Evolutionary conservation across 768 basidiomycete genomes (phyloP).

Genomic region (Neoboletus brunneissimus): DNA sequence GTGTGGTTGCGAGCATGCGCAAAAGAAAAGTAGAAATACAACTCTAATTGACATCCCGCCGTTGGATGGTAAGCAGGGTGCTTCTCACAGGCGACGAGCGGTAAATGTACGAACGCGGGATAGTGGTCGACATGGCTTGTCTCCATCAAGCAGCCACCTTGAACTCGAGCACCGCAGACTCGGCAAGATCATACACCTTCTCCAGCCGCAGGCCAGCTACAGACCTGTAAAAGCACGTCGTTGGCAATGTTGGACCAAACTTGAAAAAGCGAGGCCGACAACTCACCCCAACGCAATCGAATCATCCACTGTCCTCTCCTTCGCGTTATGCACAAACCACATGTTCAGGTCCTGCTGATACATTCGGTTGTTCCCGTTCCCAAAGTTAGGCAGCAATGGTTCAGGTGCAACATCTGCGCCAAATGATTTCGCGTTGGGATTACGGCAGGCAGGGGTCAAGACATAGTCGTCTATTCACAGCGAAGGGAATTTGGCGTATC

Average conservation of each 20-base stretch:
- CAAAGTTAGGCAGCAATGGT: constrained; percentile 49
- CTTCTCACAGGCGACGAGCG: background rate
- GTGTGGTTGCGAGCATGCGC: background rate
- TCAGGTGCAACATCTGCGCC: constrained; percentile 36
- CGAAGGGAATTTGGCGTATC: background rate
- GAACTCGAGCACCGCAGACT: constrained; percentile 26
- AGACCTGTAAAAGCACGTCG: constrained; percentile 4
- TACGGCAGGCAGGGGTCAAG: constrained; percentile 12
- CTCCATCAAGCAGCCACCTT: constrained; percentile 13
- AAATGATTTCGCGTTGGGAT: constrained; percentile 1
- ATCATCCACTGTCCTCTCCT: constrained; percentile 43
- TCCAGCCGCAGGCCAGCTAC: constrained; percentile 21
- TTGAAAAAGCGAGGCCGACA: background rate
- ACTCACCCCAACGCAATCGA: constrained; percentile 36
- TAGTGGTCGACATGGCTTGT: background rate
- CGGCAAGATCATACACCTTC: constrained; percentile 28
- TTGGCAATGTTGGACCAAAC: background rate
- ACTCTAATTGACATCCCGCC: background rate
- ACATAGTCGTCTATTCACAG: constrained; percentile 21
- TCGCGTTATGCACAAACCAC: constrained; percentile 41
- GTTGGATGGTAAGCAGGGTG: background rate
- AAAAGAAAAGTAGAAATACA: background rate
- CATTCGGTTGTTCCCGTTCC: constrained; percentile 37
- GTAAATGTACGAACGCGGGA: background rate
- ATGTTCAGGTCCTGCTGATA: constrained; percentile 48